Conservation (phyloP, 2,329 filamentous ascomycete species). For the Fusarium sp. region DNA sequence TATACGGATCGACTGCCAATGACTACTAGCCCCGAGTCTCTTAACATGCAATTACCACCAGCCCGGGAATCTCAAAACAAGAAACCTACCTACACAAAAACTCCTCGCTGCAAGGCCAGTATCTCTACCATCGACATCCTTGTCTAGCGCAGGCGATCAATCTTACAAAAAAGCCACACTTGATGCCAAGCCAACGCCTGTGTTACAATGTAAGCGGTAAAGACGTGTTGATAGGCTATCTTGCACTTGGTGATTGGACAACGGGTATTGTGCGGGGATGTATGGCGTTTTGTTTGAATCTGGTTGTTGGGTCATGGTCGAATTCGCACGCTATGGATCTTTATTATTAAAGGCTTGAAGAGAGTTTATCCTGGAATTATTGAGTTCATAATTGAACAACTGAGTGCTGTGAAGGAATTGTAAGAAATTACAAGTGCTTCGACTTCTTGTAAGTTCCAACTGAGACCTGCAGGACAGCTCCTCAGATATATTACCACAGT, state of each 20-base stretch:
- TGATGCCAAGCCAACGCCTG: neutral
- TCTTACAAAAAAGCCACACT: neutral
- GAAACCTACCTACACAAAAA: neutral
- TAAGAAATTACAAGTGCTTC: no score
- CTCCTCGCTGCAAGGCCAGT: neutral
- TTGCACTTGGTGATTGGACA: neutral
- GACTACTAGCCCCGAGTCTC: conserved; percentile 28
- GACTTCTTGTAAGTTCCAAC: neutral
- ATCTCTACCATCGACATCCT: neutral
- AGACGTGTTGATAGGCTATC: neutral
- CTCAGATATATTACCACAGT: neutral
- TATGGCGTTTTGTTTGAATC: neutral
- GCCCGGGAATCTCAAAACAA: neutral
- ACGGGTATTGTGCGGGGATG: neutral
- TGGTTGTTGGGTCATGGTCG: neutral
- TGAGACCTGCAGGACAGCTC: neutral
- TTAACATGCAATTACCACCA: neutral
- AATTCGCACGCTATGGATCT: neutral
- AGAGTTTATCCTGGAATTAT: neutral
- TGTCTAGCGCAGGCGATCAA: neutral
- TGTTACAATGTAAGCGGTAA: neutral
- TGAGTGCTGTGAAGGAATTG: no score
- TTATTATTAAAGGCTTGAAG: neutral
- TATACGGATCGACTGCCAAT: conserved; percentile 40
- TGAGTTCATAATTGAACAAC: no score